Base-by-base conservation (phyloP, 352 stramenopile species). In the Globisporangium camurandrum region DNA sequence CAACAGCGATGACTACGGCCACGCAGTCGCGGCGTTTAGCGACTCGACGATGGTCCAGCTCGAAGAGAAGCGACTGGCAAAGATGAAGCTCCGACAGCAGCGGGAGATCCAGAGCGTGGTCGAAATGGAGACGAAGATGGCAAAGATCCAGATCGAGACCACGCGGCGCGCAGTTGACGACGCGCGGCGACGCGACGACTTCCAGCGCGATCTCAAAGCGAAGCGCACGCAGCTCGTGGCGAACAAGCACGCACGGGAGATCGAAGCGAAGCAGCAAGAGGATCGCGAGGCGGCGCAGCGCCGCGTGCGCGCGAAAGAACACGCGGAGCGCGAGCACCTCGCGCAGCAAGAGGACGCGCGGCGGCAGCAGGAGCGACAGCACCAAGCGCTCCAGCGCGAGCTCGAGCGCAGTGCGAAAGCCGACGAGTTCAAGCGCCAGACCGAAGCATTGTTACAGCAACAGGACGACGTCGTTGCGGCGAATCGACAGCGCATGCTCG, bases 21-120 rank as follows among this genome's bases (percentile, higher is more conserved):
- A 26, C 16, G 19, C 55, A 14, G 30, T 23, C 10, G n/a, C n/a
- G n/a, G 43, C 31, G 22, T 19, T 75, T 7, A 60, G 49, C 0
- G 62, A 75, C 28, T 84, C 72, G 36, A 87, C 75, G 8, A 71
- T 86, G 56, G 39, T 84, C 3, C 71, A 80, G 43, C 44, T 86
- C 16, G 80, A 91, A 47, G 77, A 87, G 20, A 62, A 61, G 24
- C 61, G 77, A 14, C 59, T 91, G 9, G 65, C 72, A 26, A 64
- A 71, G 16, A 88, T 91, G 34, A 91, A 88, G 46, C 44, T 72
- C 33, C 69, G 77, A 0, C 80, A 91, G 53, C 61, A 88, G 50
- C 75, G 72, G 27, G 80, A 91, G 31, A 78, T 91, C 46, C 75
- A 84, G 27, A 61, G 57, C 31, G 69, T 84, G n/a, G 84, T 91